Evolutionary conservation across 352 stramenopile genomes (phyloP), one percentile per base, ranked within the genome.

Genomic region (Pythium brachiatum): DNA sequence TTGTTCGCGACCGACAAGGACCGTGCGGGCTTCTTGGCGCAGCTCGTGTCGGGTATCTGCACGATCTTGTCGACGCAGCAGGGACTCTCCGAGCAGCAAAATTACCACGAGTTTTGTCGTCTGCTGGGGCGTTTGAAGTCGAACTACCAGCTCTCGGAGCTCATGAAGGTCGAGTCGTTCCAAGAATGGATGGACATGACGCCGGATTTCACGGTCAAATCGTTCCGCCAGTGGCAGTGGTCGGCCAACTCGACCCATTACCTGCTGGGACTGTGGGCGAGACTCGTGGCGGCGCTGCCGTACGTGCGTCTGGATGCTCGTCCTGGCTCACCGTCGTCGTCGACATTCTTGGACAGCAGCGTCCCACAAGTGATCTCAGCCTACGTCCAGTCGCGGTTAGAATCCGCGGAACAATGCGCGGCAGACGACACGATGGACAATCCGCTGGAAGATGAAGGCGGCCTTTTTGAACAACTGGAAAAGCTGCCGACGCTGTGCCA

Each of bases 91-190:
- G 93, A 99, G 65, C 92, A 98, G 65, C 92, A 99, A 60, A 99
- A 99, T 70, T 99, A 99, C 73, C 97, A 99, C 81, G 90, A 99
- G 70, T 99, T 99, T 72, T 99, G 97, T 80, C 89, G 97, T 34
- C 72, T 99, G 12, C 82, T 99, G n/a, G 94, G 97, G 1, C 79
- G 97, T 1, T 71, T 99, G 41, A 99, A 99, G 79, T 95, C 92
- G 6, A 99, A 99, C 74, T 99, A 99, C 76, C 97, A 99, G 77
- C 83, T 99, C 16, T 97, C 87, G 29, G 96, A 99, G 74, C 81
- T 99, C 34, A 96, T 99, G 60, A 98, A 98, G 66, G 89, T 95
- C 13, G 94, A 98, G 8, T 90, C 88, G 38, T 99, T 99, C 68
- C 74, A 97, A 69, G 96, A 99, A 67, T 99, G 96, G 95, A 92